These are phyloP conservation scores for Mallotus nudiflorus DNA, from an alignment of 345 rosid species.

Conservation along the genomic window DNA sequence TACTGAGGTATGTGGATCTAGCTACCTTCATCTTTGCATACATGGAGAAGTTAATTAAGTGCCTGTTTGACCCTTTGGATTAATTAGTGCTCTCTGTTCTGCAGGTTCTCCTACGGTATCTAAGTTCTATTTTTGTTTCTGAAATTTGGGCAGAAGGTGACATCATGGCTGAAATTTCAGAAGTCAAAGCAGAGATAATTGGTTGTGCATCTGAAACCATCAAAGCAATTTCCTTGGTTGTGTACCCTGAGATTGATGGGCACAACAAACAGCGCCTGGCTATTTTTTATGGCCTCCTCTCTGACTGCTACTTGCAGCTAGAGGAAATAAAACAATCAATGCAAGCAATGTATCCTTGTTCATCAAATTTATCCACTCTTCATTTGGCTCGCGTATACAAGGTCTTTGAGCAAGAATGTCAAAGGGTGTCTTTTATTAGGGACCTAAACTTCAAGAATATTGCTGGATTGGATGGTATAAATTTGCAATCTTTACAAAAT, in stretches of 20 bases:
- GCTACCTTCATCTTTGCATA: slow-evolving; percentile 4
- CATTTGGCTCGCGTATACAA: slow-evolving; percentile 51
- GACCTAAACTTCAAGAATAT: slow-evolving; percentile 83
- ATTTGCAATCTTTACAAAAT: slow-evolving; percentile 51
- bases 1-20: slow-evolving; percentile 52
- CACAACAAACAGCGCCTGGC: slow-evolving; percentile 77
- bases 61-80: neutral
- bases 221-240: slow-evolving; percentile 48
- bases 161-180: slow-evolving; percentile 65
- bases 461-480: slow-evolving; percentile 61
- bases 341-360: slow-evolving; percentile 28
- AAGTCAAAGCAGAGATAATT: slow-evolving; percentile 61
- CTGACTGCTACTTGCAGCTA: slow-evolving; percentile 65
- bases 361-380: slow-evolving; percentile 32
- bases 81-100: neutral
- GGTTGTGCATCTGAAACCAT: slow-evolving; percentile 62
- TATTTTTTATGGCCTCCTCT: slow-evolving; percentile 67
- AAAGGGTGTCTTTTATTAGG: slow-evolving; percentile 69
- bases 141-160: slow-evolving; percentile 83
- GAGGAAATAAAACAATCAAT: slow-evolving; percentile 49
- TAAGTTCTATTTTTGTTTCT: slow-evolving; percentile 69
- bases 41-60: slow-evolving; percentile 4
- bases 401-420: slow-evolving; percentile 72
- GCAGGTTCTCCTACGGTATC: slow-evolving; percentile 67
- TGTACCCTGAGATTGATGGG: slow-evolving; percentile 85